phyloP scores from a whole-genome alignment of 2,329 filamentous ascomycete genomes.

The Fusarium tricinctum region DNA sequence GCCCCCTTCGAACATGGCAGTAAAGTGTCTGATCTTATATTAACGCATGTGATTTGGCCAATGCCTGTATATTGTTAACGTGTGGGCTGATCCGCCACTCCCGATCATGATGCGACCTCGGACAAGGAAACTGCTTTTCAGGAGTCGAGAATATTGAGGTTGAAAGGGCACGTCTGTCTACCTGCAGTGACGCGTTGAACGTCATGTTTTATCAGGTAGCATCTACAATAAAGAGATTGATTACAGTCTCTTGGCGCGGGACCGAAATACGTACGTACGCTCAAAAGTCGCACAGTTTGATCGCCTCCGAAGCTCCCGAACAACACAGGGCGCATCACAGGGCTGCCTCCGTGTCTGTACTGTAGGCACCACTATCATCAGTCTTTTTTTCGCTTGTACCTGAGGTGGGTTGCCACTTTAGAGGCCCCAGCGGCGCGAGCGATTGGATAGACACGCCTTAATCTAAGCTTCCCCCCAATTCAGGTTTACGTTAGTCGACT shows the following conservation, averaged over 20 bases:
- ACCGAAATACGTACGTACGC: no score
- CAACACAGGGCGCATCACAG: constrained; percentile 6
- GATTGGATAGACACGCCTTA: constrained; percentile 42
- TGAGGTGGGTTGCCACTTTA: constrained; percentile 36
- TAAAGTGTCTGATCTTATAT: constrained; percentile 21
- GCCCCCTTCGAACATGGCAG: constrained; percentile 6
- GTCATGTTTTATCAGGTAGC: constrained; percentile 9
- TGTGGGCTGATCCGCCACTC: constrained; percentile 41
- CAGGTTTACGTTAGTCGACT: constrained; percentile 21
- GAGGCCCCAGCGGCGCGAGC: constrained; percentile 32
- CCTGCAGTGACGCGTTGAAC: constrained; percentile 17
- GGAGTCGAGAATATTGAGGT: not conserved
- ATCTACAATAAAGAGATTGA: constrained; percentile 25
- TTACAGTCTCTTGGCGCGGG: constrained; percentile 6
- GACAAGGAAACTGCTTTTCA: constrained; percentile 18
- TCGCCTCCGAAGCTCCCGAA: constrained; percentile 39
- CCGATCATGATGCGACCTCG: constrained; percentile 36
- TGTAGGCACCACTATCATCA: constrained; percentile 21
- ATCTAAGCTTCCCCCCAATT: constrained; percentile 42
- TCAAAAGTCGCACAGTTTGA: constrained; percentile 29
- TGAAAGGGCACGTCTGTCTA: constrained; percentile 1
- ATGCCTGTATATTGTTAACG: constrained; percentile 14
- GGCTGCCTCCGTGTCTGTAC: constrained; percentile 31
- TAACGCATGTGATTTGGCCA: constrained; percentile 31
- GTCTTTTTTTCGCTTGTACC: constrained; percentile 29